These are phyloP conservation scores for Oxytropis ochrocephala DNA, from an alignment of 306 rosid species.

Conservation along the genomic window DNA sequence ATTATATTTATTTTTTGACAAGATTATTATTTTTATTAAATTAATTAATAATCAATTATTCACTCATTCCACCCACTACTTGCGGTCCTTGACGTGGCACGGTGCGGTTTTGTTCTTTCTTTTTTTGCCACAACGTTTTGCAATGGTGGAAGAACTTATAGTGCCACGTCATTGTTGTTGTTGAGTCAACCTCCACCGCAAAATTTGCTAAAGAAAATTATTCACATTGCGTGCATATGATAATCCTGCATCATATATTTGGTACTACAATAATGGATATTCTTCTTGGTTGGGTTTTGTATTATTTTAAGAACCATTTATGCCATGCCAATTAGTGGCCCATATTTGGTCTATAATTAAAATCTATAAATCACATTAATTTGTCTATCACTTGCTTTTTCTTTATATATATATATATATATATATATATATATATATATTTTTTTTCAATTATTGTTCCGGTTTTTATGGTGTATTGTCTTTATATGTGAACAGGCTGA, in stretches of 20 bases:
- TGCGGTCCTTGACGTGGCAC: slow-evolving; percentile 37
- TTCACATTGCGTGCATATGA: background rate
- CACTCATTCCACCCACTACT: slow-evolving; percentile 4
- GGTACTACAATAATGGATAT: background rate
- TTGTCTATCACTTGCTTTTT: background rate
- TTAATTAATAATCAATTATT: background rate
- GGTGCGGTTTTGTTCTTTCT: background rate
- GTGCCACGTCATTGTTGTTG: slow-evolving; percentile 20
- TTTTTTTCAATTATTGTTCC: background rate
- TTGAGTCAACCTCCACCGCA: background rate
- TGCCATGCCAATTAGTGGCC: background rate
- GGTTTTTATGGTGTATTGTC: slow-evolving; percentile 29
- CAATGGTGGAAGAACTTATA: background rate
- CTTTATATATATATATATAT: background rate
- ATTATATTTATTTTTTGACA: background rate
- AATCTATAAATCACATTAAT: background rate
- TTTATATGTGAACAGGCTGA: slow-evolving; percentile 64
- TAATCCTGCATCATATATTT: background rate
- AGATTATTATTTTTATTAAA: background rate
- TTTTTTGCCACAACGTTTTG: background rate
- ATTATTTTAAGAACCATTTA: background rate
- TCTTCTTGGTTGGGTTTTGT: slow-evolving; percentile 1
- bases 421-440: no score
- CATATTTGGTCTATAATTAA: background rate
- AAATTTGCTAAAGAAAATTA: background rate